These are phyloP conservation scores for Mycena belliarum DNA, from an alignment of 768 basidiomycete species.

Conservation along the genomic window DNA sequence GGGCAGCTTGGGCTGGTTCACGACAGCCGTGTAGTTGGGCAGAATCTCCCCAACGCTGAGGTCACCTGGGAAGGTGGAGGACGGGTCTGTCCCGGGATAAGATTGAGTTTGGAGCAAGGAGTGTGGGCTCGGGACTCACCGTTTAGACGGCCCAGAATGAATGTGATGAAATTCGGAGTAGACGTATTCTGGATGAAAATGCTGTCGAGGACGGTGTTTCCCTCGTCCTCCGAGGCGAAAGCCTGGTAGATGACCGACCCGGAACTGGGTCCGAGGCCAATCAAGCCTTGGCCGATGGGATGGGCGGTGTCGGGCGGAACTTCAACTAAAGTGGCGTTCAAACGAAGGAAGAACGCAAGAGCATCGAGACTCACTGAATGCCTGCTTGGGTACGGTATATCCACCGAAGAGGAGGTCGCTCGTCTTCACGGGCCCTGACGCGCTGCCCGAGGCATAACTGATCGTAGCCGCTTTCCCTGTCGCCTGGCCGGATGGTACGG, in stretches of 20 bases:
- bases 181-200: constrained; percentile 64
- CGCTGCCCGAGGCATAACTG: constrained; percentile 69
- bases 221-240: constrained; percentile 43
- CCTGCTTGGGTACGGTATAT: constrained; percentile 62
- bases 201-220: constrained; percentile 61
- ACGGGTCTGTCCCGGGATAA: constrained; percentile 38
- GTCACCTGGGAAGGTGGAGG: constrained; percentile 56
- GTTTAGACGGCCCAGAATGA: constrained; percentile 60
- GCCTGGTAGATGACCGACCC: constrained; percentile 66
- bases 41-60: constrained; percentile 69
- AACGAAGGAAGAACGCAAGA: neutral
- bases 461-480: constrained; percentile 58
- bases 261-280: constrained; percentile 78
- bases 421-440: constrained; percentile 59
- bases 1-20: constrained; percentile 61
- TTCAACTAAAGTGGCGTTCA: neutral
- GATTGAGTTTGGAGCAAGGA: neutral
- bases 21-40: constrained; percentile 61
- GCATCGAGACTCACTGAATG: constrained; percentile 52
- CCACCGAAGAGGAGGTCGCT: constrained; percentile 55
- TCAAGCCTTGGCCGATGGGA: constrained; percentile 69
- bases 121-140: constrained; percentile 17
- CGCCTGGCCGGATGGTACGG: constrained; percentile 51
- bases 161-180: constrained; percentile 63
- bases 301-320: constrained; percentile 62